These are phyloP conservation scores for Mucor plumbeus DNA, from an alignment of 371 early-diverging fungal species.

Conservation along the genomic window DNA sequence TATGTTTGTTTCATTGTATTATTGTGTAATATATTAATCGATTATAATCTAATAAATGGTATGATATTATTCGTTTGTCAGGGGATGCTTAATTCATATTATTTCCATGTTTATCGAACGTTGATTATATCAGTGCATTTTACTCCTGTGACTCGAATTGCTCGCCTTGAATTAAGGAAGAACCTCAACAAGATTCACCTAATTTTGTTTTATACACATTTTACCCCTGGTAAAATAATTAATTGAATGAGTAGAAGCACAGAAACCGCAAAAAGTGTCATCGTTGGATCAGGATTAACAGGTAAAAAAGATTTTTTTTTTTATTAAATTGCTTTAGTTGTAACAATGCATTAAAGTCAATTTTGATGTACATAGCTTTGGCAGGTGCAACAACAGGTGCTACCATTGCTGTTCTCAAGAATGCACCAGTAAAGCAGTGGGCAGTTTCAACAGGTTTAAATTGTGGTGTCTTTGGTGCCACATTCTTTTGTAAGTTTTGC, in stretches of 20 bases:
- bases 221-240: conserved; percentile 4
- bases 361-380: conserved; percentile 20
- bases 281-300: conserved; percentile 23
- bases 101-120: no score
- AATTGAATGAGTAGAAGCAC: conserved; percentile 24
- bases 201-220: neutral
- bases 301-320: no score
- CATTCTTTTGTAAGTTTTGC: conserved; percentile 48
- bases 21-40: no score
- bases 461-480: conserved; percentile 51
- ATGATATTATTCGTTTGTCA: neutral
- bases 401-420: conserved; percentile 50
- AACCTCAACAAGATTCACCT: neutral
- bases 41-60: no score
- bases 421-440: conserved; percentile 44
- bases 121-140: neutral
- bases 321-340: neutral
- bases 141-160: conserved; percentile 3
- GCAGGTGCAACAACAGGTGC: conserved; percentile 60
- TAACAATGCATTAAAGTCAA: neutral
- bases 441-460: conserved; percentile 44
- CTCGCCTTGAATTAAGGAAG: neutral
- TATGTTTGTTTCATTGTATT: no score
- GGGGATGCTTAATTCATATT: no score
- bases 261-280: conserved; percentile 26